Evolutionary conservation across 257 asterid species (phyloP).

Genomic region (Solanum sejunctum): DNA sequence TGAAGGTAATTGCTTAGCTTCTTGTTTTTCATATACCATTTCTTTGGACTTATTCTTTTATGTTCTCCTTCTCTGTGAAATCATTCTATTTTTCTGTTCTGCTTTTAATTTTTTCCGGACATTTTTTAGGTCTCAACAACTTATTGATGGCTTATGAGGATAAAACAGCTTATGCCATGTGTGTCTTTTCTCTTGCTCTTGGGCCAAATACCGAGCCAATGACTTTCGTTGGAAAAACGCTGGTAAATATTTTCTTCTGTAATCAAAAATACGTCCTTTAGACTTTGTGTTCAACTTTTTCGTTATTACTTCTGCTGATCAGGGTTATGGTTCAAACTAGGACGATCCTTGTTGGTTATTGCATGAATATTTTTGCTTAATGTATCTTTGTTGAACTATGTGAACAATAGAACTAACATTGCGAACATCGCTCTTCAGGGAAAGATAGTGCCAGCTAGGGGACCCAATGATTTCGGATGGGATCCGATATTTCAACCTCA

Average conservation of each 20-base stretch:
- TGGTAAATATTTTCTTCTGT: conserved; percentile 24
- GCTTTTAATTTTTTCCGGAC: neutral
- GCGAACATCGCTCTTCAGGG: conserved; percentile 42
- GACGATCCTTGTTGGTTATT: neutral
- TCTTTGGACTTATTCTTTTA: neutral
- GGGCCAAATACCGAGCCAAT: conserved; percentile 79
- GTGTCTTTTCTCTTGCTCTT: conserved; percentile 80
- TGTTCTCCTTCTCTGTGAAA: neutral
- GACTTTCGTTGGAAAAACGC: conserved; percentile 73
- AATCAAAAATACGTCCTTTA: neutral
- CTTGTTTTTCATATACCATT: neutral
- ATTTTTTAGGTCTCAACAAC: conserved; percentile 67
- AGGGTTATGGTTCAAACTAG: neutral
- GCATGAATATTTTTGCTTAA: neutral
- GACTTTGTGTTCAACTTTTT: neutral
- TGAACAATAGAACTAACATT: neutral
- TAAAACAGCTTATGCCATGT: conserved; percentile 91
- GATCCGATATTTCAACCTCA: conserved; percentile 92
- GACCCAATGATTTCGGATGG: conserved; percentile 95
- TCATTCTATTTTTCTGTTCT: neutral
- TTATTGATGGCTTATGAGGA: conserved; percentile 86
- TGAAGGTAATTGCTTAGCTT: conserved; percentile 37
- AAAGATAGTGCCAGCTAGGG: conserved; percentile 79
- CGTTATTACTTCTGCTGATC: neutral
- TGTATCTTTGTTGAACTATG: neutral